These are phyloP conservation scores for Pelagophyceae sp. DNA, from an alignment of 352 stramenopile species.

Conservation along the genomic window DNA sequence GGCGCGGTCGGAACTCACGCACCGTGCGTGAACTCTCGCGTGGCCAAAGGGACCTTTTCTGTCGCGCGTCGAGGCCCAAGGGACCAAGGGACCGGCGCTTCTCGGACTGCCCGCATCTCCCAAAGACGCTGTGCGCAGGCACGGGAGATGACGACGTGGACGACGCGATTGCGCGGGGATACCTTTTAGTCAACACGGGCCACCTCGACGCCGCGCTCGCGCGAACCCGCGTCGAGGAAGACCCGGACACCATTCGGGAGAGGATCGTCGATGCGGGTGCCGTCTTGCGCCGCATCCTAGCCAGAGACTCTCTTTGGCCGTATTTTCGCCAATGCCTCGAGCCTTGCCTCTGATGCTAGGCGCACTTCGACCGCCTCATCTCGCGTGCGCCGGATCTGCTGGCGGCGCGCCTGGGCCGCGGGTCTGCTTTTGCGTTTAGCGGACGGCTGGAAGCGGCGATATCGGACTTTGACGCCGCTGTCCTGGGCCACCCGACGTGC, in stretches of 20 bases:
- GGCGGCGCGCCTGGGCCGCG: background rate
- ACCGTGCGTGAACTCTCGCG: background rate
- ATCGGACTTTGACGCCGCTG: conserved; percentile 1
- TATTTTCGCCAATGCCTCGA: too few relatives aligned
- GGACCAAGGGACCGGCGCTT: background rate
- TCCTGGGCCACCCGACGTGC: background rate
- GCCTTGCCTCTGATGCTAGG: too few relatives aligned
- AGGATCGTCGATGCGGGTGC: too few relatives aligned
- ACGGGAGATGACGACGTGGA: background rate
- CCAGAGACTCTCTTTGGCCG: too few relatives aligned
- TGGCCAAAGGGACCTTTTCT: too few relatives aligned
- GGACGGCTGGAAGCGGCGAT: background rate
- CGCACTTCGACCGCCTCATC: background rate
- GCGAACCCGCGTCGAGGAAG: too few relatives aligned
- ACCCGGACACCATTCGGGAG: too few relatives aligned
- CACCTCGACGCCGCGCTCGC: background rate
- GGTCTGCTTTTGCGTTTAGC: background rate
- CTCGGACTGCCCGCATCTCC: background rate
- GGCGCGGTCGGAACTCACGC: background rate
- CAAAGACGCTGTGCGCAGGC: background rate
- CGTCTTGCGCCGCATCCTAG: too few relatives aligned
- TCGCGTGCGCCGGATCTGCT: background rate
- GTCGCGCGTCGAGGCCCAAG: background rate
- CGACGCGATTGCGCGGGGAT: conserved; percentile 4
- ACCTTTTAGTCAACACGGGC: conserved; percentile 12